Conservation (phyloP, 2,329 filamentous ascomycete species). For the Penicillium vulpinum region DNA sequence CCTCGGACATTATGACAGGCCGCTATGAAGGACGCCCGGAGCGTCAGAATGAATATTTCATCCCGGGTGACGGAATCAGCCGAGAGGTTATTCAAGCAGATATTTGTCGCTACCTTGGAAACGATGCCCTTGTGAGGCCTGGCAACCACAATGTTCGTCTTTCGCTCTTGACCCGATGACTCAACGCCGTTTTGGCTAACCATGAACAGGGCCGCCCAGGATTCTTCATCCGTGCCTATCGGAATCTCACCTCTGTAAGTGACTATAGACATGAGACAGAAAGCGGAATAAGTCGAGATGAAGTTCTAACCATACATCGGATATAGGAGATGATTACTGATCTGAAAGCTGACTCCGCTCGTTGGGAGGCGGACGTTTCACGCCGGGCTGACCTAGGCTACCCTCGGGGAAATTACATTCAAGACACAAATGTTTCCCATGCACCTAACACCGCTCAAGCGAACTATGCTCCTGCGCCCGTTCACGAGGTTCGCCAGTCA, state of each 20-base stretch:
- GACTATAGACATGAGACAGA: constrained; percentile 5
- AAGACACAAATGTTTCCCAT: constrained; percentile 38
- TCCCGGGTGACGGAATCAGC: constrained; percentile 76
- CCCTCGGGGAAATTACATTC: constrained; percentile 45
- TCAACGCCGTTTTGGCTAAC: constrained; percentile 29
- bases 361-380: constrained; percentile 50
- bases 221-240: constrained; percentile 77
- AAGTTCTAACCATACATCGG: constrained; percentile 8
- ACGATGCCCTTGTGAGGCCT: constrained; percentile 76
- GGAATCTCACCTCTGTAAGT: constrained; percentile 74
- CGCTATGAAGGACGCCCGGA: constrained; percentile 37
- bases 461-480: constrained; percentile 38
- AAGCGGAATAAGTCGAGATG: constrained; percentile 1
- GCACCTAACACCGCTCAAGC: constrained; percentile 41
- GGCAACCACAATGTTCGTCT: constrained; percentile 69
- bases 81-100: constrained; percentile 82
- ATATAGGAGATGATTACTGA: constrained; percentile 57
- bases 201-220: constrained; percentile 63
- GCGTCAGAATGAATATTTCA: constrained; percentile 73
- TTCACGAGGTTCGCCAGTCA: constrained; percentile 42
- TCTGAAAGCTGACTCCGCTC: constrained; percentile 54
- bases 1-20: constrained; percentile 42
- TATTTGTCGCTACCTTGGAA: constrained; percentile 80
- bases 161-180: constrained; percentile 20
- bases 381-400: constrained; percentile 44